Evolutionary conservation across 2,329 filamentous ascomycete species (phyloP), one percentile per base, ranked within the genome.

Genomic region (Colletotrichum melonis): DNA sequence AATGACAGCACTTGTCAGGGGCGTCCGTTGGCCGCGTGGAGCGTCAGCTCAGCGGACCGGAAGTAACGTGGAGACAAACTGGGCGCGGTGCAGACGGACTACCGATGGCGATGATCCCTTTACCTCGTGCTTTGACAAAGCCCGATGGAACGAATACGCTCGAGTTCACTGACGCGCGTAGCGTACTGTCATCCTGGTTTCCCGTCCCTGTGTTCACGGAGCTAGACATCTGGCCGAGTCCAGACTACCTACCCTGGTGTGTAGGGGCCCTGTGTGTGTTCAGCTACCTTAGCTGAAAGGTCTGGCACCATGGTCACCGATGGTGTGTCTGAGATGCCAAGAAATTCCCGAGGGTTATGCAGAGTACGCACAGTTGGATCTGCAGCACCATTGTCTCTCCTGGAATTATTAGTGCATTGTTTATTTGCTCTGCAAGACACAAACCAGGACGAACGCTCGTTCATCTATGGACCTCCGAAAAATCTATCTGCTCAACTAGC

Each of bases 1-100:
- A 9, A 63, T 63, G 59, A 63, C 38, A 24, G 59, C 42, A 49
- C 42, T 63, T 63, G 38, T 49, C 59, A 63, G 59, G 59, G 59
- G 59, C 19, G 19, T 63, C 59, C 42, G 38, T 63, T 30, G 38
- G 59, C 16, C 38, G 24, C 59, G 24, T 49, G 24, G 35, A 46
- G 19, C 38, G 26, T 49, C 59, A 58, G 28, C 56, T n/a, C 32
- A 38, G 32, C 57, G 12, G 32, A 60, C 35, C 24, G 26, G 26
- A n/a, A 22, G 56, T 11, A 30, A n/a, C 28, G 16, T n/a, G 28
- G 8, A 22, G 8, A n/a, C 12, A 26, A 5, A n/a, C 56, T n/a
- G 42, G 58, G 5, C 35, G 38, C 5, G 38, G 14, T 42, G 38
- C 1, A 49, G 42, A 49, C 42, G 42, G 42, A 42, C 38, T 16